A percentile compares a stretch with the other conserved stretches of the same genome.
Evolutionary conservation across 805 yeast genomes (phyloP).

Genomic region (Barnettozyma siamensis): DNA sequence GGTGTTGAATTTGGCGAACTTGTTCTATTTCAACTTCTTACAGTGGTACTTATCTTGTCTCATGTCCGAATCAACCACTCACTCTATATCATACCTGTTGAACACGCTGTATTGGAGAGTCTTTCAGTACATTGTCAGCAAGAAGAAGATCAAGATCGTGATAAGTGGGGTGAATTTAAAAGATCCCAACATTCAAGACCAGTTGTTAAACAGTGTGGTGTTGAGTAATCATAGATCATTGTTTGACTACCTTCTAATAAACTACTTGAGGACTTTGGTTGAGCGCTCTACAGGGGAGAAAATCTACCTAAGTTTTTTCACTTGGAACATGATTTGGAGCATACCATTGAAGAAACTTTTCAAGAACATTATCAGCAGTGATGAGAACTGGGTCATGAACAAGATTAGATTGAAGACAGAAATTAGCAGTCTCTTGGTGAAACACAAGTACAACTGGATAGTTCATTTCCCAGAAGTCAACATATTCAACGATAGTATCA

Average conservation of each 20-base stretch:
- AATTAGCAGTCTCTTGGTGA: slow-evolving; percentile 29
- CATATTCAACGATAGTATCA: slow-evolving; percentile 47
- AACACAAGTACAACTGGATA: slow-evolving; percentile 48
- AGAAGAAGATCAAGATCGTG: slow-evolving; percentile 22
- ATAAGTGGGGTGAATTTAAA: slow-evolving; percentile 23
- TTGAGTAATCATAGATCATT: slow-evolving; percentile 61
- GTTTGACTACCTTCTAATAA: slow-evolving; percentile 58
- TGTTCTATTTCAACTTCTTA: slow-evolving; percentile 1
- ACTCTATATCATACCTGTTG: neutral
- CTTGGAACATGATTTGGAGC: slow-evolving; percentile 64
- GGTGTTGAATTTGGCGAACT: slow-evolving; percentile 6
- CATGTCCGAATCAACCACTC: slow-evolving; percentile 5
- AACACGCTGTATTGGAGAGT: slow-evolving; percentile 4
- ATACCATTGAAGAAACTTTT: slow-evolving; percentile 50
- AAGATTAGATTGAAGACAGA: slow-evolving; percentile 31
- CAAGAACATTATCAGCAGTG: slow-evolving; percentile 44
- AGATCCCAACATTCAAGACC: slow-evolving; percentile 15
- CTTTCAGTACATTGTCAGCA: slow-evolving; percentile 17
- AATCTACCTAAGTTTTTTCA: slow-evolving; percentile 44
- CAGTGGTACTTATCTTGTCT: neutral
- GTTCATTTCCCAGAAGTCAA: slow-evolving; percentile 85
- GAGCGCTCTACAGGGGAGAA: slow-evolving; percentile 19
- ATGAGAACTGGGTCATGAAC: slow-evolving; percentile 59
- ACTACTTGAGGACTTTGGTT: slow-evolving; percentile 26
- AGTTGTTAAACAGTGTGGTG: slow-evolving; percentile 30